Conservation (phyloP, 345 rosid genomes). For the Cardamine occulta region DNA sequence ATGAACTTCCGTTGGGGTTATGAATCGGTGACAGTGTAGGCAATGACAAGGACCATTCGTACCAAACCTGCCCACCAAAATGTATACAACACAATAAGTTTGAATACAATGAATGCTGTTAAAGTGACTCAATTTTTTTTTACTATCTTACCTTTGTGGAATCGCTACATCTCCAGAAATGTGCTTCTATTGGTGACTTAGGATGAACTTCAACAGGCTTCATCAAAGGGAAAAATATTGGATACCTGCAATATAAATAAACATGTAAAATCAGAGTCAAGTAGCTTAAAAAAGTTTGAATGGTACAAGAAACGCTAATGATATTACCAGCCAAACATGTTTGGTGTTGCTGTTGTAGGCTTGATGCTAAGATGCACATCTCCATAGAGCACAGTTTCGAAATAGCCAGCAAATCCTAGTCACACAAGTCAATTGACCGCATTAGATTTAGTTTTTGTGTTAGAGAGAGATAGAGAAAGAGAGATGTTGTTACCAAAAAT, state of each 20-base stretch:
- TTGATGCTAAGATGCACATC: slow-evolving; percentile 83
- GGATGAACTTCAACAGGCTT: slow-evolving; percentile 55
- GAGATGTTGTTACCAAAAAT: background rate
- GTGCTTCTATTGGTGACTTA: slow-evolving; percentile 65
- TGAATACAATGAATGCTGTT: too few species aligned
- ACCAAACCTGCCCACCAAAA: slow-evolving; percentile 68
- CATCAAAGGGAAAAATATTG: slow-evolving; percentile 85
- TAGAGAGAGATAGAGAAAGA: slow-evolving; percentile 8
- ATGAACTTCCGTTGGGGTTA: slow-evolving; percentile 79
- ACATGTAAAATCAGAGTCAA: background rate
- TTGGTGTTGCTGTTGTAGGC: slow-evolving; percentile 73
- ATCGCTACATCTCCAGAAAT: slow-evolving; percentile 79
- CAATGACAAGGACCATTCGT: slow-evolving; percentile 78
- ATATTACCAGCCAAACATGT: slow-evolving; percentile 82
- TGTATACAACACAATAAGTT: background rate
- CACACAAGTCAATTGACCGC: background rate
- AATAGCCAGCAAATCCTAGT: slow-evolving; percentile 87
- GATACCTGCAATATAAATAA: slow-evolving; percentile 50
- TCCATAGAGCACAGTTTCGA: slow-evolving; percentile 66
- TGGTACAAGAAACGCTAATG: background rate
- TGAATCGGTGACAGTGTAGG: slow-evolving; percentile 62
- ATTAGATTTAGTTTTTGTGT: background rate
- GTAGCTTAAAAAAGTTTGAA: background rate
- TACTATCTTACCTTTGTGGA: slow-evolving; percentile 55
- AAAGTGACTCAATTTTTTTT: too few species aligned